Evolutionary conservation across 805 yeast genomes (phyloP), one percentile per base, ranked within the genome.

Genomic region (Nakazawaea ishiwadae): DNA sequence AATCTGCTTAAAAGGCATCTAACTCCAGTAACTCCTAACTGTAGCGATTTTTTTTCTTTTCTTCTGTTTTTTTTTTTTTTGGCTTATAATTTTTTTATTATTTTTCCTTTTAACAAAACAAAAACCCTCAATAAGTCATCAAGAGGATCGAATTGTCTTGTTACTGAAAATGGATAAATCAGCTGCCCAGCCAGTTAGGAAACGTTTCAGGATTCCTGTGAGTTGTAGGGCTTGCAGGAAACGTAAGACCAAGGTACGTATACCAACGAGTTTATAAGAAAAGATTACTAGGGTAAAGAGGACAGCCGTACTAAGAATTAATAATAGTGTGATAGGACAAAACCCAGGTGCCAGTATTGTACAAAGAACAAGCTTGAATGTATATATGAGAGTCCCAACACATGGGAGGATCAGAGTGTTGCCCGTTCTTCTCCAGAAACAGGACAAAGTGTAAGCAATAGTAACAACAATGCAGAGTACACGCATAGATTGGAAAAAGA

Each of bases 191-290:
- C 28, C 29, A n/a, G 15, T 9, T 18, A 37, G 32, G 30, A 41
- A 36, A 18, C 17, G 45, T 16, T 36, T 37, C 32, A 60, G 77
- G 37, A 59, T 66, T 44, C 63, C 72, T 0, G 48, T 74, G 7
- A 71, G 73, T 0, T 73, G 79, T 48, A 66, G 65, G 19, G 65
- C 65, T 30, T 73, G 79, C 45, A 60, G 74, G 15, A 65, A 59
- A 51, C 57, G 73, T 33, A 73, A 73, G 49, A 70, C 70, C 28
- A 72, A 71, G 26, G 45, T 42, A 24, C 26, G 45, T 32, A 30
- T 5, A n/a, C n/a, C n/a, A 15, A 8, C n/a, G 7, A 23, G 8
- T 11, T 15, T 17, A 7, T 5, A 14, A 3, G 31, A 29, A 4
- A 14, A 4, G 8, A 12, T 29, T n/a, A 11, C 14, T 11, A 28